phyloP scores from a whole-genome alignment of 352 stramenopile species.

The Phytophthora citrophthora region DNA sequence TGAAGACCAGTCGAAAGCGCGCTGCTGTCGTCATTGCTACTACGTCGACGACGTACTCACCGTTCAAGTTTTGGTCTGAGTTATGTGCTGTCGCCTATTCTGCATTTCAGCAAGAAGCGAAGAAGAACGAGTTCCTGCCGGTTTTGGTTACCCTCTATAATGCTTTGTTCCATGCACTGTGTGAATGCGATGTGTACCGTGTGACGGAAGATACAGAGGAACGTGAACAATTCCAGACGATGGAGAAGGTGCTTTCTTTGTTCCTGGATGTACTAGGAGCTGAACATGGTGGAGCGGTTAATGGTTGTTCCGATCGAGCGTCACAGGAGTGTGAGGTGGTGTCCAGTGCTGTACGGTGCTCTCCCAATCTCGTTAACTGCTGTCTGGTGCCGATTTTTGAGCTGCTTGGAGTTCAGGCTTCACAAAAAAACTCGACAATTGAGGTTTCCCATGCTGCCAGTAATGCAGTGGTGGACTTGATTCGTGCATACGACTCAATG shows the following conservation, averaged over 20 bases:
- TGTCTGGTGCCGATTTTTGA: slow-evolving; percentile 69
- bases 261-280: slow-evolving; percentile 42
- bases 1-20: slow-evolving; percentile 82
- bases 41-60: slow-evolving; percentile 75
- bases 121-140: slow-evolving; percentile 29
- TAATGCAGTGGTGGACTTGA: slow-evolving; percentile 55
- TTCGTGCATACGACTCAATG: slow-evolving; percentile 87
- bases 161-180: slow-evolving; percentile 70
- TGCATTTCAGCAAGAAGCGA: slow-evolving; percentile 45
- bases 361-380: slow-evolving; percentile 78
- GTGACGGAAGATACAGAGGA: slow-evolving; percentile 87
- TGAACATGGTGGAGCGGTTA: slow-evolving; percentile 14
- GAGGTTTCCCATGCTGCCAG: slow-evolving; percentile 30
- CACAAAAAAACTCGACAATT: slow-evolving; percentile 10
- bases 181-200: slow-evolving; percentile 79
- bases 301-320: slow-evolving; percentile 24
- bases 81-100: slow-evolving; percentile 67
- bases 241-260: slow-evolving; percentile 75
- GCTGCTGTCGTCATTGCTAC: slow-evolving; percentile 77
- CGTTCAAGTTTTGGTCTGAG: slow-evolving; percentile 90
- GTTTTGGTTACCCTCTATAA: slow-evolving; percentile 62
- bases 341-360: slow-evolving; percentile 70
- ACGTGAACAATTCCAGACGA: slow-evolving; percentile 78
- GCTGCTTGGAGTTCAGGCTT: slow-evolving; percentile 48
- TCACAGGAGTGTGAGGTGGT: slow-evolving; percentile 51